Base-by-base conservation (phyloP, 2,329 filamentous ascomycete species). In the Penicillium sp. region DNA sequence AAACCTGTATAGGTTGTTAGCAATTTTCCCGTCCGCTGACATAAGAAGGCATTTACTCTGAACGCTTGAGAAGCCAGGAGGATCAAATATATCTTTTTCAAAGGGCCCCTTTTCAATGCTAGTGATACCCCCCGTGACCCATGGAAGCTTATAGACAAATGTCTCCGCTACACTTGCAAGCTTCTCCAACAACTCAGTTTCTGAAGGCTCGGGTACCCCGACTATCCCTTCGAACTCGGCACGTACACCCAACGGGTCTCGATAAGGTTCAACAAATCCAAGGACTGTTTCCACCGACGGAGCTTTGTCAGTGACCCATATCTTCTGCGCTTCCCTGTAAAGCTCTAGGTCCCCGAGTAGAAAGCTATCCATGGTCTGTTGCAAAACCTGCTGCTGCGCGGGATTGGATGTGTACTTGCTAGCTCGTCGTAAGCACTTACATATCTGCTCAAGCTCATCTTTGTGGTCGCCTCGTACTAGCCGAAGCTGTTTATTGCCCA, bases 221-320 rank as follows among this genome's bases (percentile, higher is more conserved):
- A 75, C 67, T 55, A 85, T 83, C 9, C 82, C 83, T 71, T 84
- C 80, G 79, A 82, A 86, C 63, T 86, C 84, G 11, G 81, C 81
- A 48, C 84, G 79, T 19, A 84, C 81, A 23, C 83, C 84, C 61
- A 84, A 79, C 2, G 84, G 84, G 66, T 86, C 84, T 51, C 83
- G 75, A 67, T 85, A 85, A 0, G 83, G 84, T 70, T 85, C 83
- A 58, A 85, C 79, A 70, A 85, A 85, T 7, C 83, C 83, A 62
- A 85, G 80, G 52, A 84, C 82, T 9, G 76, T 80, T 72, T 85
- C 84, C 3, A 85, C 83, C 55, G 76, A 73, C 0, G 66, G 84
- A 79, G 80, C 78, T 64, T 81, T 83, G 68, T 86, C 83, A 52
- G 78, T 76, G 52, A 86, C 84, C 84, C 84, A 86, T 21, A 78